phyloP scores from a whole-genome alignment of 2,329 filamentous ascomycete species.

The Pyricularia pennisetigena region DNA sequence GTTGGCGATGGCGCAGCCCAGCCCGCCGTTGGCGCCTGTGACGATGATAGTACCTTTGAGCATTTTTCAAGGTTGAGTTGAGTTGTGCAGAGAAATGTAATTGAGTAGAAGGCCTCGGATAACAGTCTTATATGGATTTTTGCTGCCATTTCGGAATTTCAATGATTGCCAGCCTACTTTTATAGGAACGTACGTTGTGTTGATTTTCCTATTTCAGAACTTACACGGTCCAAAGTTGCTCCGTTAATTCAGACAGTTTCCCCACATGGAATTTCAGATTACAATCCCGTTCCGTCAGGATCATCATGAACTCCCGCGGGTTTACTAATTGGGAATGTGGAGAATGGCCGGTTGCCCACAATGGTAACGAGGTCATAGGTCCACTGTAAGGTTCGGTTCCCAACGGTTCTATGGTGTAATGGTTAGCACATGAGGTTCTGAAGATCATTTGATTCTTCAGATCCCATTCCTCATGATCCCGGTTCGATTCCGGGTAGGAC shows the following conservation, averaged over 20 bases:
- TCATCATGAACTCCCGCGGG: too few species aligned
- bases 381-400: too few species aligned
- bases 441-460: neutral
- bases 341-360: too few species aligned
- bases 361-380: too few species aligned
- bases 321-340: too few species aligned
- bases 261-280: too few species aligned
- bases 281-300: too few species aligned
- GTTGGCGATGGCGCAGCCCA: conserved; percentile 8
- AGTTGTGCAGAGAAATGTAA: neutral
- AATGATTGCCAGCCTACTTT: too few species aligned
- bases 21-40: conserved; percentile 10
- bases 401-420: conserved; percentile 4
- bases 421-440: conserved; percentile 6
- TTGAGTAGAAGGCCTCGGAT: neutral
- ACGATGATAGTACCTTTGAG: conserved; percentile 10
- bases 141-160: neutral
- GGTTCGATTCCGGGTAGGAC: conserved; percentile 6
- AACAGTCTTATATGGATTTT: neutral
- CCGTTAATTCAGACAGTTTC: too few species aligned
- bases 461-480: conserved; percentile 1
- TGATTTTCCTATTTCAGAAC: too few species aligned
- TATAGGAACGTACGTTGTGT: too few species aligned
- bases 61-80: neutral
- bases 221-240: too few species aligned